These are phyloP conservation scores for Nepenthes mirabilis DNA, from an alignment of 148 eudicot genomes.

Conservation along the genomic window DNA sequence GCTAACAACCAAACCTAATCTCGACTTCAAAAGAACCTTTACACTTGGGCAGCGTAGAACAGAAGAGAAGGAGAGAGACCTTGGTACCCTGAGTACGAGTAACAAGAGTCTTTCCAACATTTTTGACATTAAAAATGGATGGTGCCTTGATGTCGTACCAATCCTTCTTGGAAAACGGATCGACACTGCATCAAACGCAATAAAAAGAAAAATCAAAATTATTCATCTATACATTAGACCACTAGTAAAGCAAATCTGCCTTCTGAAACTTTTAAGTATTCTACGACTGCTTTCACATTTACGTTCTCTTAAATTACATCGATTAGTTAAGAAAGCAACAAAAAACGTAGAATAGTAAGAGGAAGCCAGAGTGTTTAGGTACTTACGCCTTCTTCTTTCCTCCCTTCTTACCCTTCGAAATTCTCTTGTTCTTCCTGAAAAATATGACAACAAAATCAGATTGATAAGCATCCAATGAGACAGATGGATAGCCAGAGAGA, in stretches of 20 bases:
- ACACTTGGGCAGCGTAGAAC: no score
- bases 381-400: constrained; percentile 58
- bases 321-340: not conserved
- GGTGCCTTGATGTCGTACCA: constrained; percentile 39
- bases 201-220: not conserved
- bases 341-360: not conserved
- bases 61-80: constrained; percentile 6
- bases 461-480: no score
- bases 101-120: constrained; percentile 35
- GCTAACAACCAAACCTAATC: no score
- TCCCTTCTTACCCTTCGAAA: constrained; percentile 62
- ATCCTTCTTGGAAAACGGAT: constrained; percentile 38
- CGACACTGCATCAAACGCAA: constrained; percentile 6
- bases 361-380: not conserved
- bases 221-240: not conserved
- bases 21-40: not conserved
- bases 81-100: constrained; percentile 47
- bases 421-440: constrained; percentile 53
- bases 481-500: no score
- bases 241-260: not conserved
- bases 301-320: not conserved
- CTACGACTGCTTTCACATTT: not conserved
- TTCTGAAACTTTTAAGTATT: no score
- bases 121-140: constrained; percentile 25
- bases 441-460: not conserved